Conservation (phyloP, 2,329 filamentous ascomycete genomes). For the Cladorrhinum sp. region DNA sequence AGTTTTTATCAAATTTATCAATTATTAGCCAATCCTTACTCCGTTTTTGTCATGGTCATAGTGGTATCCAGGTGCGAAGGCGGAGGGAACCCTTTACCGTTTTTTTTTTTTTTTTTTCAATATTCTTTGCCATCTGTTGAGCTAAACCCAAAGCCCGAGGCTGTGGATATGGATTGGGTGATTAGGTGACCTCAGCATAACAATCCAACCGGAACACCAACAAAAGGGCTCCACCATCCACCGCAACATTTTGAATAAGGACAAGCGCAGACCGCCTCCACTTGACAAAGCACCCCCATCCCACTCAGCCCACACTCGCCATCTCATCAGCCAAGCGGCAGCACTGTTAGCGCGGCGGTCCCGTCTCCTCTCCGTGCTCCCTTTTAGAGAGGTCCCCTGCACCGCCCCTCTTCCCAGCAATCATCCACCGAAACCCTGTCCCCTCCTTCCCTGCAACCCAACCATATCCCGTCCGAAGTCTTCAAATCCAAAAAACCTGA, state of each 20-base stretch:
- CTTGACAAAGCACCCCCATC: background rate
- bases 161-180: background rate
- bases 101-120: too few species aligned
- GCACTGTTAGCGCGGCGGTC: slow-evolving; percentile 7
- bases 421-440: slow-evolving; percentile 8
- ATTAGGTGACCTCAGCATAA: slow-evolving; percentile 21
- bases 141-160: background rate
- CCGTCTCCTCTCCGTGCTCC: slow-evolving; percentile 1
- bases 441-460: slow-evolving; percentile 12
- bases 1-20: background rate
- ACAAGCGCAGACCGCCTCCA: slow-evolving; percentile 1
- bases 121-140: background rate
- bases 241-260: background rate
- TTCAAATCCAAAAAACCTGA: slow-evolving; percentile 26
- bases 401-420: slow-evolving; percentile 10
- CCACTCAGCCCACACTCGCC: slow-evolving; percentile 5
- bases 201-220: slow-evolving; percentile 7
- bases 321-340: slow-evolving; percentile 15
- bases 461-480: slow-evolving; percentile 14
- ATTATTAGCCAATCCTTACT: background rate
- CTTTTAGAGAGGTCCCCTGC: slow-evolving; percentile 5
- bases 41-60: background rate
- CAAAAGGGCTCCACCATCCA: background rate
- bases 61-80: background rate
- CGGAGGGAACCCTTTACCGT: background rate